A percentile compares a stretch with the other conserved stretches of the same genome.
Evolutionary conservation across 2,329 filamentous ascomycete genomes (phyloP).

Genomic region (Colletotrichum godetiae): DNA sequence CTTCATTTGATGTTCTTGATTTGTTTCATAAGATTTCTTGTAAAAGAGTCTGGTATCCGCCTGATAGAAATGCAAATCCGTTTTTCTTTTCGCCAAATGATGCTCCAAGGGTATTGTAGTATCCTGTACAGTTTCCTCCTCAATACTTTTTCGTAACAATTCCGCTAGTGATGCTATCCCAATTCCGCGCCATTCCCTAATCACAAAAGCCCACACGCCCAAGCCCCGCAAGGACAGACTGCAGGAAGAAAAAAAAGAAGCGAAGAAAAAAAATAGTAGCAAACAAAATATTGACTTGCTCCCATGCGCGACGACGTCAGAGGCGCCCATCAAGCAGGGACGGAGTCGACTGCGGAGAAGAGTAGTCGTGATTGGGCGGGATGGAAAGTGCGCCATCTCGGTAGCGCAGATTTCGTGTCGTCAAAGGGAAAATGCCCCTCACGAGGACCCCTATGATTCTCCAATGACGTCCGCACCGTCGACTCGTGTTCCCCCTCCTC

Average conservation of each 20-base stretch:
- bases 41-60: slow-evolving; percentile 5
- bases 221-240: neutral
- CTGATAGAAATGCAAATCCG: neutral
- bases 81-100: neutral
- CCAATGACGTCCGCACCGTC: slow-evolving; percentile 25
- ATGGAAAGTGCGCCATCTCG: neutral
- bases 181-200: slow-evolving; percentile 1
- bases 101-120: slow-evolving; percentile 1
- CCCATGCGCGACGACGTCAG: slow-evolving; percentile 32
- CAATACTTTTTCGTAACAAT: neutral
- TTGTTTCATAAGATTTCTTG: neutral
- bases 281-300: neutral
- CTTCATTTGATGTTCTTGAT: neutral
- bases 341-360: neutral
- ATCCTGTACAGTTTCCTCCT: neutral
- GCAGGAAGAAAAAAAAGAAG: neutral
- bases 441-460: slow-evolving; percentile 28
- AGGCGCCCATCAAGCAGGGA: neutral
- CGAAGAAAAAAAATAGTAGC: neutral
- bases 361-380: neutral
- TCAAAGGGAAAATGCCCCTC: neutral
- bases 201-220: neutral
- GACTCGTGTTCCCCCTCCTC: slow-evolving; percentile 1
- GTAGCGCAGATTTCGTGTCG: neutral
- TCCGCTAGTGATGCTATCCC: slow-evolving; percentile 8